A percentile compares a stretch with the other conserved stretches of the same genome.
phyloP scores from a whole-genome alignment of 208 protist genomes.

The Acanthamoeba polyphaga region DNA sequence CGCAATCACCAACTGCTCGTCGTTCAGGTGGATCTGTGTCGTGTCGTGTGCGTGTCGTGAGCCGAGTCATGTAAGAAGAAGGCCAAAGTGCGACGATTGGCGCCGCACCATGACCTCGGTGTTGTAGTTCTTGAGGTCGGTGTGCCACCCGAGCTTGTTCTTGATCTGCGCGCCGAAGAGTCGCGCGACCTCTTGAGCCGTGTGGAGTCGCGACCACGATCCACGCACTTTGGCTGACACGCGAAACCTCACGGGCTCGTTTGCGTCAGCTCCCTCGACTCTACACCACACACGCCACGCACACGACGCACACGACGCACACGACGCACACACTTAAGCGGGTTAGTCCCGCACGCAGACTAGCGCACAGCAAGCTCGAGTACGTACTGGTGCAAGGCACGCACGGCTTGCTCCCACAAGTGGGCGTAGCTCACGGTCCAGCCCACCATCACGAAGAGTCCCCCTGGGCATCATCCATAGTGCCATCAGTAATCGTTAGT shows the following conservation, averaged over 20 bases:
- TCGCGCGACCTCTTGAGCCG: conserved; percentile 16
- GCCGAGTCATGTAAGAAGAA: not conserved
- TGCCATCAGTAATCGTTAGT: not conserved
- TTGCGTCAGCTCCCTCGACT: not conserved
- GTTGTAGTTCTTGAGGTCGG: conserved; percentile 67
- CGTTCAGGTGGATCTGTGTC: conserved; percentile 28
- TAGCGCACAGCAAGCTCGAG: no score
- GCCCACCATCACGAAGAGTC: conserved; percentile 21
- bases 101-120: conserved; percentile 40
- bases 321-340: not conserved
- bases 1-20: conserved; percentile 55
- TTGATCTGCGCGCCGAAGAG: conserved; percentile 40
- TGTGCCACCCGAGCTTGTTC: conserved; percentile 35
- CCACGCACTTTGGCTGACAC: conserved; percentile 67
- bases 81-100: not conserved
- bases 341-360: not conserved
- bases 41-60: not conserved
- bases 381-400: not conserved
- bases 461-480: not conserved
- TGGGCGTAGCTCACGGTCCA: not conserved
- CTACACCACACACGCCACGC: not conserved
- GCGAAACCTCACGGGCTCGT: conserved; percentile 2
- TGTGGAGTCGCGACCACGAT: conserved; percentile 7
- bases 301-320: no score
- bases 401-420: conserved; percentile 27